Evolutionary conservation across 805 yeast genomes (phyloP).

Genomic region (Blastobotrys terrestris): DNA sequence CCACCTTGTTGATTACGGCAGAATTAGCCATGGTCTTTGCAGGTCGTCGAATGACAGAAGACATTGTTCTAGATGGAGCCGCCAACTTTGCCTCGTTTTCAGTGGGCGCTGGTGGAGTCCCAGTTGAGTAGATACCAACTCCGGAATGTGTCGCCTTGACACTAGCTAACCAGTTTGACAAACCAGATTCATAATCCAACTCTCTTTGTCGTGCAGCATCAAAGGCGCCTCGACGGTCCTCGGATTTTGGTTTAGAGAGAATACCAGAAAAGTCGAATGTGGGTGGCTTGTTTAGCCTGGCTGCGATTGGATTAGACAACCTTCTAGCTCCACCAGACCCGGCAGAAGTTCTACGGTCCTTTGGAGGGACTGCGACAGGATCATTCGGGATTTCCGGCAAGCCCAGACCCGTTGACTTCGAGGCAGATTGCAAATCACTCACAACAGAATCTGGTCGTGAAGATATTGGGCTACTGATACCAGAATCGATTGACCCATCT

Average conservation of each 20-base stretch:
- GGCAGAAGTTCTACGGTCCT: not conserved
- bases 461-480: not conserved
- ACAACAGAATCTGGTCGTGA: not conserved
- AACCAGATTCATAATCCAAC: constrained; percentile 29
- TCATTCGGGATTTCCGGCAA: not conserved
- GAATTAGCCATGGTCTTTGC: constrained; percentile 17
- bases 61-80: constrained; percentile 16
- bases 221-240: constrained; percentile 26
- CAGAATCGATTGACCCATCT: not conserved
- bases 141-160: constrained; percentile 13
- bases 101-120: constrained; percentile 25
- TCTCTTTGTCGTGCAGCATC: constrained; percentile 27
- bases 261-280: constrained; percentile 29
- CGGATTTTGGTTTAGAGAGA: constrained; percentile 22
- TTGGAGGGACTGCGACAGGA: not conserved
- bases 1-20: constrained; percentile 23
- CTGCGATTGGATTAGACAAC: not conserved
- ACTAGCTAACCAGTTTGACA: constrained; percentile 29
- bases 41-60: constrained; percentile 21
- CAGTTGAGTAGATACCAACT: constrained; percentile 21
- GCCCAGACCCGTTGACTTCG: not conserved
- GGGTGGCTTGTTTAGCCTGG: constrained; percentile 15
- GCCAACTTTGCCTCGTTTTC: constrained; percentile 14
- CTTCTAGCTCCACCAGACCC: not conserved
- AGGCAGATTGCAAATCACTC: not conserved